These are phyloP conservation scores for Calocera cornea DNA, from an alignment of 768 basidiomycete genomes.

Conservation along the genomic window DNA sequence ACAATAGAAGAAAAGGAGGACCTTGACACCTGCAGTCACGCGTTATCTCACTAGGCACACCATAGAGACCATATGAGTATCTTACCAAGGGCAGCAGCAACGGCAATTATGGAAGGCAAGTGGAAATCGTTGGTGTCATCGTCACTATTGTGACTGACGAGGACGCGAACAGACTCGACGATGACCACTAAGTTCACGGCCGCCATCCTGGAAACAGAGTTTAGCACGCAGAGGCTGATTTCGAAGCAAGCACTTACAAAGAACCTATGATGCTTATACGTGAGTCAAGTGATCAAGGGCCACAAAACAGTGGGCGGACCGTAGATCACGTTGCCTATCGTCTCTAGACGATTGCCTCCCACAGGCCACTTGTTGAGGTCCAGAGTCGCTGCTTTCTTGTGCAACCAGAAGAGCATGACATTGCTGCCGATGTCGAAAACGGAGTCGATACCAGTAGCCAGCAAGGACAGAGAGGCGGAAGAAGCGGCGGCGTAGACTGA, in stretches of 20 bases:
- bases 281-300: neutral
- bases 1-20: conserved; percentile 78
- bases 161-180: conserved; percentile 68
- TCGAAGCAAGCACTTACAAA: conserved; percentile 25
- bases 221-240: neutral
- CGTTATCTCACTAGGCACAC: conserved; percentile 7
- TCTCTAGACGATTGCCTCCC: conserved; percentile 78
- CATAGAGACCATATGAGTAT: conserved; percentile 4
- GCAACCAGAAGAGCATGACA: conserved; percentile 63
- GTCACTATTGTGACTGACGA: conserved; percentile 43
- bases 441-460: conserved; percentile 84
- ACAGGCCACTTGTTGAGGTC: conserved; percentile 86
- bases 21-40: conserved; percentile 51
- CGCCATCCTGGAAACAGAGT: conserved; percentile 52
- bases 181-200: conserved; percentile 84
- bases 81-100: conserved; percentile 66
- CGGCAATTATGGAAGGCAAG: conserved; percentile 69
- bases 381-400: conserved; percentile 54
- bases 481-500: conserved; percentile 86
- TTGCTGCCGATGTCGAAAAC: conserved; percentile 76
- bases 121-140: conserved; percentile 50
- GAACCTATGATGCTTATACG: conserved; percentile 30
- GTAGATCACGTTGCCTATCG: conserved; percentile 78
- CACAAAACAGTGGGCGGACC: conserved; percentile 31
- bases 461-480: conserved; percentile 66